Conservation (phyloP, 441 rosid genomes). For the Adansonia gregorii region DNA sequence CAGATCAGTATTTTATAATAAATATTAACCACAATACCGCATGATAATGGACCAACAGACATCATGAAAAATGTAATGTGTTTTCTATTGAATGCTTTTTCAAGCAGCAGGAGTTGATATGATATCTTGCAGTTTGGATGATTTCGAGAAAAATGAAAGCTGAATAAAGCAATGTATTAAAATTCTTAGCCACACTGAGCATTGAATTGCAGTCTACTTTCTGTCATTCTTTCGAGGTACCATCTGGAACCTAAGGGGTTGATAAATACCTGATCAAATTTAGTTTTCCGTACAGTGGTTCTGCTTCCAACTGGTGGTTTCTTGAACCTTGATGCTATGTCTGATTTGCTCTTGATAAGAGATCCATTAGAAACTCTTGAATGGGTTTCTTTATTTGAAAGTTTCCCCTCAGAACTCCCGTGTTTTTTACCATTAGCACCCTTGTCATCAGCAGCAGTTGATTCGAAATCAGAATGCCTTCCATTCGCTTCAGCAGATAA, state of each 20-base stretch:
- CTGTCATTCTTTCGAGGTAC: background rate
- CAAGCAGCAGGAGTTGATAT: background rate
- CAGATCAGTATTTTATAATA: background rate
- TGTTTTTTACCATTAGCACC: conserved; percentile 37
- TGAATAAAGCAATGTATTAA: background rate
- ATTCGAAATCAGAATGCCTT: conserved; percentile 40
- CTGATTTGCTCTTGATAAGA: conserved; percentile 49
- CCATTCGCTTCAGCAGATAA: conserved; percentile 44
- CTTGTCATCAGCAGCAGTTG: conserved; percentile 38
- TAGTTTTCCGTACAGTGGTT: conserved; percentile 54
- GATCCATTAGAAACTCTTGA: conserved; percentile 54
- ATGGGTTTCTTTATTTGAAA: conserved; percentile 47
- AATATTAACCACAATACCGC: too few species aligned
- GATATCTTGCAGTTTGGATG: background rate
- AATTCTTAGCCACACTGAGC: background rate
- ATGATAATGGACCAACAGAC: background rate
- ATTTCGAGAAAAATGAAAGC: background rate
- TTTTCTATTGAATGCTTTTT: background rate
- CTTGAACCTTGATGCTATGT: conserved; percentile 48
- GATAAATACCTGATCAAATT: conserved; percentile 61
- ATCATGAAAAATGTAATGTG: background rate
- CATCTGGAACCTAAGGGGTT: background rate
- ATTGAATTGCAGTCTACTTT: background rate
- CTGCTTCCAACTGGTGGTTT: conserved; percentile 66
- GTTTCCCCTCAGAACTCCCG: conserved; percentile 46